phyloP scores from a whole-genome alignment of 495 filamentous ascomycete genomes.

The Penicillium bialowiezense region DNA sequence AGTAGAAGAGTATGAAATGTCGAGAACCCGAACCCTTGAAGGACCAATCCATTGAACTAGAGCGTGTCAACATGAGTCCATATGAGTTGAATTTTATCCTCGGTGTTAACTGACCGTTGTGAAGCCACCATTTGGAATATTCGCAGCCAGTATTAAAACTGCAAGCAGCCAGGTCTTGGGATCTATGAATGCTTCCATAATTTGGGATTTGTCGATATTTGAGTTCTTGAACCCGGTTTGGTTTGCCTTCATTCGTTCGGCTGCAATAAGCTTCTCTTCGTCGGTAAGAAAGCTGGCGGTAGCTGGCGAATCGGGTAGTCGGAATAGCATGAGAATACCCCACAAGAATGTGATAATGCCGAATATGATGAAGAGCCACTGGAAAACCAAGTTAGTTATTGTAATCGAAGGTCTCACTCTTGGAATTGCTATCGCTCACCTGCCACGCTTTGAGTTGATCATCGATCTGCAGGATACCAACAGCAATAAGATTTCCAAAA shows the following conservation, averaged over 20 bases:
- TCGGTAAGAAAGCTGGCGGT: slow-evolving; percentile 41
- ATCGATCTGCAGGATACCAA: slow-evolving; percentile 24
- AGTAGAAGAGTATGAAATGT: slow-evolving; percentile 32
- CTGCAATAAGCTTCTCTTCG: slow-evolving; percentile 42
- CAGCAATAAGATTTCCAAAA: slow-evolving; percentile 21
- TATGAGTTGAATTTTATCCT: not conserved
- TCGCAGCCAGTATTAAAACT: slow-evolving; percentile 13
- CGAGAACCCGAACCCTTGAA: slow-evolving; percentile 33
- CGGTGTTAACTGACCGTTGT: slow-evolving; percentile 20
- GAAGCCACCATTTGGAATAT: slow-evolving; percentile 34
- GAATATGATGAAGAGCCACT: slow-evolving; percentile 25
- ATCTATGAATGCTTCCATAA: slow-evolving; percentile 41
- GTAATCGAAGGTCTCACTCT: too few relatives aligned
- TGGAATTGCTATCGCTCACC: not conserved
- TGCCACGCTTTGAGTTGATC: slow-evolving; percentile 17
- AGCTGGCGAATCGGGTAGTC: slow-evolving; percentile 47
- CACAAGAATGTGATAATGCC: slow-evolving; percentile 34
- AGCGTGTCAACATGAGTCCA: not conserved
- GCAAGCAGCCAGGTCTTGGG: slow-evolving; percentile 35
- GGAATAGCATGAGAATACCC: slow-evolving; percentile 36
- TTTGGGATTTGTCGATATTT: slow-evolving; percentile 48
- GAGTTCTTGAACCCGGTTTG: slow-evolving; percentile 56
- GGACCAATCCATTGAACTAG: slow-evolving; percentile 34
- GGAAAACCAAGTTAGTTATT: not conserved
- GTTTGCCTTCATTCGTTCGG: slow-evolving; percentile 51